Base-by-base conservation (phyloP, 2,329 filamentous ascomycete genomes). In the Aspergillus jensenii region DNA sequence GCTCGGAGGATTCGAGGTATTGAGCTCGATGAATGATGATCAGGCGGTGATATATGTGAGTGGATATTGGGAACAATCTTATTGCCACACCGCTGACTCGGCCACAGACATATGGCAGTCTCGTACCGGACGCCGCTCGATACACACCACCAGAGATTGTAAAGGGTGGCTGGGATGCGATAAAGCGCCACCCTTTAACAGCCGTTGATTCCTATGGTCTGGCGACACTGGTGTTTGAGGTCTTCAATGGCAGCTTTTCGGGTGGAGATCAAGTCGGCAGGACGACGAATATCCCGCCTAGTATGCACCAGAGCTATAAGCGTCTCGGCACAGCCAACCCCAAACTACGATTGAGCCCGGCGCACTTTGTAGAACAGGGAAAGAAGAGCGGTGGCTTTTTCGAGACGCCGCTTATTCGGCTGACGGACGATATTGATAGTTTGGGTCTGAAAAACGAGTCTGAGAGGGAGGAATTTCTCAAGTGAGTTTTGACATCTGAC, bases 1-100 rank as follows among this genome's bases (percentile, higher is more conserved):
- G 71, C 79, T 99, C 2, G 93, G 90, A 19, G 95, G 95, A 0
- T 96, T 99, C 66, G 95, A 99, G 65, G 84, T 96, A 5, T 76
- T 98, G 59, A 98, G 93, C 76, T 97, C 90, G 39, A 88, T 98
- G 78, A 98, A 97, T 69, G 95, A 98, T 57, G 93, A 98, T 61
- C 91, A 98, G 67, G 91, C 93, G 9, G 82, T 96, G 48, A 93
- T 99, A 69, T 97, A 96, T 71, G 88, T 91, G 61, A 62, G 78
- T 72, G 27, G 3, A 21, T 3, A 3, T 25, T 11, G n/a, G 4
- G 12, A 27, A 21, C 7, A 50, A 44, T 15, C 6, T 31, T 39
- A 12, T 27, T 39, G 15, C 31, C 33, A 52, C 61, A 15, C 21
- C 33, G 52, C 61, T 69, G 43, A 70, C 59, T 14, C 35, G 9